Conservation (phyloP, 2,329 filamentous ascomycete genomes). For the Sclerotinia glacialis region DNA sequence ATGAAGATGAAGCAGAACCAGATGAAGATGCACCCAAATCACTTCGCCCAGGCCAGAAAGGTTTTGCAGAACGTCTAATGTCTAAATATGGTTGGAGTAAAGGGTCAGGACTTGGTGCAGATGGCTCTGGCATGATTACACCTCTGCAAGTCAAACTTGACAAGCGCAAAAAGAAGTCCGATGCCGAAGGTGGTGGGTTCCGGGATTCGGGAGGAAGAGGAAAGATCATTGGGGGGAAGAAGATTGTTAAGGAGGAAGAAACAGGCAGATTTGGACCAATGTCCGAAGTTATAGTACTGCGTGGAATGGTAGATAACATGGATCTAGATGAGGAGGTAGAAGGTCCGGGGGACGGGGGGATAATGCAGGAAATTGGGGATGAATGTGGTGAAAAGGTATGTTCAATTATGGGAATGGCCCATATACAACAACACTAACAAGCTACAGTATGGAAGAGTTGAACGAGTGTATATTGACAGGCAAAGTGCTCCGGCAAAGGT, state of each 20-base stretch:
- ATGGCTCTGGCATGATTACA: conserved; percentile 77
- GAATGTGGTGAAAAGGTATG: conserved; percentile 78
- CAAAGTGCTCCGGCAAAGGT: conserved; percentile 60
- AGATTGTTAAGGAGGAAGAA: conserved; percentile 43
- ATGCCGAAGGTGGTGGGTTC: conserved; percentile 77
- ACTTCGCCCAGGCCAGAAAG: conserved; percentile 72
- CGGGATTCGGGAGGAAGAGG: conserved; percentile 64
- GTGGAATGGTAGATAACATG: conserved; percentile 83
- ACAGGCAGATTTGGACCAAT: conserved; percentile 65
- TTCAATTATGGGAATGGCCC: conserved; percentile 9
- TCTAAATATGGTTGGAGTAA: conserved; percentile 91
- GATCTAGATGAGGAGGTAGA: conserved; percentile 76
- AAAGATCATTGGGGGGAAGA: conserved; percentile 76
- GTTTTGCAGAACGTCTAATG: conserved; percentile 86
- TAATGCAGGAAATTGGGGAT: conserved; percentile 94
- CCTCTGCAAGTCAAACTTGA: conserved; percentile 82
- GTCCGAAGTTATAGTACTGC: conserved; percentile 78
- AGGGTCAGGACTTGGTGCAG: conserved; percentile 81
- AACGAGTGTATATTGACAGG: conserved; percentile 72
- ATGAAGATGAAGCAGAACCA: conserved; percentile 39
- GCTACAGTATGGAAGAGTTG: conserved; percentile 73
- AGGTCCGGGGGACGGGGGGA: conserved; percentile 53
- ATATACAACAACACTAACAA: conserved; percentile 18
- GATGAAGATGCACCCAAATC: conserved; percentile 50
- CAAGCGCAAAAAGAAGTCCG: conserved; percentile 75